Evolutionary conservation across 2,329 filamentous ascomycete genomes (phyloP), one percentile per base, ranked within the genome.

Genomic region (Dactylellina leptospora): DNA sequence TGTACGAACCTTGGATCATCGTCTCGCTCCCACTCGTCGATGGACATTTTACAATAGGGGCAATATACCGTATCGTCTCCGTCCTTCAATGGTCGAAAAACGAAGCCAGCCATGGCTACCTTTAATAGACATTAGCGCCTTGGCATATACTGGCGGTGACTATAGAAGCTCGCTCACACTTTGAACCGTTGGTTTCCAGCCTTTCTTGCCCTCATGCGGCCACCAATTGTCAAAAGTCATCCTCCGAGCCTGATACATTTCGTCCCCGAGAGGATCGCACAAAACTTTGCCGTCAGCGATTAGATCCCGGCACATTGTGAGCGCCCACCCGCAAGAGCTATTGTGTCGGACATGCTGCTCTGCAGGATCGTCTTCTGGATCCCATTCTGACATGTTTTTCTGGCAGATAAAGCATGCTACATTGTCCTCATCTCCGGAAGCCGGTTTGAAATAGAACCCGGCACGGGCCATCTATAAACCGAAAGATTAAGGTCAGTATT

Each of bases 21-120:
- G 69, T 89, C 88, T 0, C 90, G 89, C 78, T 97, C 95, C 95
- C 96, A 99, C 4, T 92, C 92, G 79, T 97, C 93, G 9, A 99
- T 85, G 9, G 90, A 92, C 13, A 97, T 82, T 64, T 90, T 87
- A 81, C 95, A 99, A 81, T 97, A 97, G 25, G 90, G 85, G 79
- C 95, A 99, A 9, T 90, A 95, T 8, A 91, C 91, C 81, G 93
- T 91, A 79, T 99, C 95, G 10, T 70, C 64, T 4, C 66, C 58
- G n/a, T 71, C 66, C 6, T 42, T 36, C 20, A 50, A 58, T n/a
- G 66, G 66, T 36, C 66, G 45, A 20, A 71, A 71, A 20, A 71
- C 47, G 47, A 58, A 75, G 20, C 73, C 73, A 16, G 62, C 51
- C 54, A 68, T 75, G 59, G 77, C 72, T 33, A 68, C 27, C 38